Conservation (phyloP, 2,329 filamentous ascomycete genomes). For the Blastomyces gilchristii region DNA sequence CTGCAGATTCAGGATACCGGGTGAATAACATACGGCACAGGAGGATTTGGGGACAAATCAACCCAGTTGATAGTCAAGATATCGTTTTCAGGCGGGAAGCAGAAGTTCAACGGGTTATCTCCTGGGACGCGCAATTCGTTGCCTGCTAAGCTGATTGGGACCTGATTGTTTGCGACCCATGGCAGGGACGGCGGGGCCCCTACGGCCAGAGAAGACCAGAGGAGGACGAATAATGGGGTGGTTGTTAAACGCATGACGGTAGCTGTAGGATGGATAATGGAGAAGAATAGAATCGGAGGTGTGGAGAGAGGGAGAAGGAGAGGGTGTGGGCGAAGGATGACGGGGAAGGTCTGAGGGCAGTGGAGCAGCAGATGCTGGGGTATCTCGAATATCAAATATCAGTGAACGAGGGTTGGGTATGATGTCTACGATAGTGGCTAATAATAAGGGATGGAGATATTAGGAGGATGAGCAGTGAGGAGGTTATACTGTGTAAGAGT, state of each 20-base stretch:
- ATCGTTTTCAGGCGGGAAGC: conserved; percentile 57
- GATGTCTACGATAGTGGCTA: background rate
- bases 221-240: conserved; percentile 32
- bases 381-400: background rate
- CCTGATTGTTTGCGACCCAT: conserved; percentile 43
- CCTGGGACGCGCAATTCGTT: conserved; percentile 61
- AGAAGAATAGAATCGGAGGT: background rate
- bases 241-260: conserved; percentile 32
- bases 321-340: background rate
- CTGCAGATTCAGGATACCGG: background rate
- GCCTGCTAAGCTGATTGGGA: conserved; percentile 40
- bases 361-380: background rate
- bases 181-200: conserved; percentile 32
- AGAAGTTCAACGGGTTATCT: conserved; percentile 75
- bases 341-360: conserved; percentile 1
- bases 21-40: conserved; percentile 57
- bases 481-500: background rate
- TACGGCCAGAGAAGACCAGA: conserved; percentile 38
- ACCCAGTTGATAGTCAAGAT: conserved; percentile 68
- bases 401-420: background rate
- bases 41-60: conserved; percentile 76
- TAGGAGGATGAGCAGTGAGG: background rate
- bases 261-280: background rate
- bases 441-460: background rate
- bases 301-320: background rate